Evolutionary conservation across 345 rosid species (phyloP), one percentile per base, ranked within the genome.

Genomic region (Camelina sativa): DNA sequence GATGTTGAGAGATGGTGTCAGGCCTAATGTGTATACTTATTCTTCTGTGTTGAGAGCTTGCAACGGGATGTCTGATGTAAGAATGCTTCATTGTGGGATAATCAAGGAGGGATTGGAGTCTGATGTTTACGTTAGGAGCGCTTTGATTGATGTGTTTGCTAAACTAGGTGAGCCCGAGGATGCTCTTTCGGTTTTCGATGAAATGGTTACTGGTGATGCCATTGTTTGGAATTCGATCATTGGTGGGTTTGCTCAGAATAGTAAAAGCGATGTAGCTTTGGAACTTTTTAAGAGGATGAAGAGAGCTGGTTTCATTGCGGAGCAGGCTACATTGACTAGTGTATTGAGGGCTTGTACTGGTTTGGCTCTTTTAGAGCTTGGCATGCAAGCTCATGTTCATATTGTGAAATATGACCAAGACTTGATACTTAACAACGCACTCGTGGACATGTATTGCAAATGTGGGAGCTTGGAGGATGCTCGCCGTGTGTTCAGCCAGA

Each of bases 191-290:
- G 83, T 86, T 70, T 88, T 88, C 25, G 67, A 81, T 37, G 93
- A 88, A 23, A 83, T 86, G 87, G 80, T 46, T 67, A 88, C 93
- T 0, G 28, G 74, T 35, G 96, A 90, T 83, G 77, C 84, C 59
- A 84, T 88, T 32, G 93, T 90, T 71, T 90, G 91, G 96, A 90
- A 86, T 56, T 90, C 96, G 2, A 80, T 88, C 28, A 86, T 90
- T 63, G 93, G 85, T 43, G 91, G 82, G 2, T 86, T 84, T 84
- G 90, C 93, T n/a, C 96, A 88, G 78, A 88, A 85, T 37, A 81
- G 73, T 57, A 82, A 83, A 44, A 81, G 84, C 0, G 85, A 86
- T 12, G 79, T 77, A 71, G 96, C 93, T 1, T 54, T 88, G 58
- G 61, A 79, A 10, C 85, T 88, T 71, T 90, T 85, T 44, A 90